Percentiles rank a stretch among this genome's conserved stretches.
Conservation (phyloP, 345 rosid genomes). For the Eucalyptus cloeziana region DNA sequence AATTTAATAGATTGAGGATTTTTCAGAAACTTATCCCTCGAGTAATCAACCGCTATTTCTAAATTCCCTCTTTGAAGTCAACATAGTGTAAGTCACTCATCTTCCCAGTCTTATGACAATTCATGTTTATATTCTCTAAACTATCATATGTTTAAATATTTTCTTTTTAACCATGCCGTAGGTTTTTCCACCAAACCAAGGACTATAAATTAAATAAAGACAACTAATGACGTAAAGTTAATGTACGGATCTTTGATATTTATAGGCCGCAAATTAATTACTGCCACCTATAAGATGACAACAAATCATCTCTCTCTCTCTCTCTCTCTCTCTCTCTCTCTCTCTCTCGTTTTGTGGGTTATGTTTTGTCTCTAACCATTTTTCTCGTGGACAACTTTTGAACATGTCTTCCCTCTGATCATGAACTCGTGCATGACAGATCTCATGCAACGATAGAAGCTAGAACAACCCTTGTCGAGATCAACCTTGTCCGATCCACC, state of each 20-base stretch:
- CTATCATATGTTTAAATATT: background rate
- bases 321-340: background rate
- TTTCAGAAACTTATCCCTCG: fast-evolving
- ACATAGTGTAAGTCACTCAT: background rate
- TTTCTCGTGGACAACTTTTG: constrained; percentile 26
- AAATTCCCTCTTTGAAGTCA: background rate
- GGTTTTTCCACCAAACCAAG: background rate
- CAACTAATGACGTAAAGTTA: background rate
- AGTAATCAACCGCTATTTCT: background rate
- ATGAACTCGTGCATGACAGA: background rate
- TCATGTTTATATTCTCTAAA: background rate
- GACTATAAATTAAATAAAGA: background rate
- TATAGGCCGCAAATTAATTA: background rate
- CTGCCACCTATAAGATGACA: background rate
- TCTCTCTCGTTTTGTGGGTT: background rate
- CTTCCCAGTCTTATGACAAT: background rate
- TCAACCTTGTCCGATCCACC: background rate
- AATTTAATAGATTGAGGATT: fast-evolving
- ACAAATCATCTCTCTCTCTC: background rate
- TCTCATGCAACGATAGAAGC: background rate
- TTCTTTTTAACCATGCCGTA: fast-evolving
- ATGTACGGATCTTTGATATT: background rate
- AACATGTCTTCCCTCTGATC: constrained; percentile 7
- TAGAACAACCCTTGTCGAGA: background rate
- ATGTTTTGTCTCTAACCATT: background rate